phyloP scores from a whole-genome alignment of 1,284 basidiomycete species.

The Tilletia indica region DNA sequence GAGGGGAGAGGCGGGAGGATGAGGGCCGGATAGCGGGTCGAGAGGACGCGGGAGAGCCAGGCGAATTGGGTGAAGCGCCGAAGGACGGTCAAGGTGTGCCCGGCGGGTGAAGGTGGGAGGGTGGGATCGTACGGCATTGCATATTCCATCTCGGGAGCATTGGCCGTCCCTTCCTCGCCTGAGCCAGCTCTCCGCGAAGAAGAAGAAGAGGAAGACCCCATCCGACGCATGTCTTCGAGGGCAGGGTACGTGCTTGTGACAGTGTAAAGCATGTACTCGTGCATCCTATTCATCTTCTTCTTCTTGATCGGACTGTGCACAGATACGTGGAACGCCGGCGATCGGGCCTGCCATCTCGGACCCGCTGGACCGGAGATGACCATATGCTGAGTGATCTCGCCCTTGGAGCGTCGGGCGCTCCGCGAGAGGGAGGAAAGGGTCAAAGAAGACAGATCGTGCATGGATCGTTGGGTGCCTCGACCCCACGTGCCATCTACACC shows the following conservation, averaged over 20 bases:
- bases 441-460: neutral
- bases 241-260: slow-evolving; percentile 71
- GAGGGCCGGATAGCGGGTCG: slow-evolving; percentile 69
- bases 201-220: neutral
- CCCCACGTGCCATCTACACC: neutral
- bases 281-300: slow-evolving; percentile 64
- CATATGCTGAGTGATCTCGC: slow-evolving; percentile 61
- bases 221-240: neutral
- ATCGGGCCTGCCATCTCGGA: slow-evolving; percentile 69
- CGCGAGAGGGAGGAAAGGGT: neutral
- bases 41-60: slow-evolving; percentile 69
- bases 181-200: neutral
- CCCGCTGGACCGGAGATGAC: slow-evolving; percentile 66
- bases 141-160: slow-evolving; percentile 7
- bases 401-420: slow-evolving; percentile 1
- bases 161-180: neutral
- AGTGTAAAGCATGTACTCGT: slow-evolving; percentile 70
- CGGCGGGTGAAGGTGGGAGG: slow-evolving; percentile 28
- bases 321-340: slow-evolving; percentile 69
- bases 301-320: slow-evolving; percentile 76
- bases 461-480: neutral
- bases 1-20: slow-evolving; percentile 76
- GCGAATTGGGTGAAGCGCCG: slow-evolving; percentile 81
- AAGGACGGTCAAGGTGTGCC: slow-evolving; percentile 60
- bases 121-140: slow-evolving; percentile 37